Base-by-base conservation (phyloP, 306 rosid species). In the Clitoria ternatea region DNA sequence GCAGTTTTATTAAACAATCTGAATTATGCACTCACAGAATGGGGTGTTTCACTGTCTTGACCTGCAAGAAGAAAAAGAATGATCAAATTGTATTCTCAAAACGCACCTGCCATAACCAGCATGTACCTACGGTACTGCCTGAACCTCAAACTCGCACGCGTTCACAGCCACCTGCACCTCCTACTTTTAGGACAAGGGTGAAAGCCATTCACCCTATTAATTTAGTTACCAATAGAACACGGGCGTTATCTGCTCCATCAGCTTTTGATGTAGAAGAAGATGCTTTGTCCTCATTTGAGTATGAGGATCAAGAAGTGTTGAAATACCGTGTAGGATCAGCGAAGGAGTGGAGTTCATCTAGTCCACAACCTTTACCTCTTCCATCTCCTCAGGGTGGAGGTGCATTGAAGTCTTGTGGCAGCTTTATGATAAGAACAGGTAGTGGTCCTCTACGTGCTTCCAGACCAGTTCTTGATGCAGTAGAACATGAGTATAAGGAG, bases 351-450 rank as follows among this genome's bases (percentile, higher is more conserved):
- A 77, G 2, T 7, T 13, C 73, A 7, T 72, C 90, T 9, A 76
- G 66, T 70, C 89, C 96, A 24, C 97, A 83, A 54, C 97, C 99
- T 35, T 91, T 91, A 77, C 99, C 99, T 36, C 97, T 95, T 52
- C 99, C 99, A 20, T 75, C 85, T 18, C 81, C 81, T 52, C 86
- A 72, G 61, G 15, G 65, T 33, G 65, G 44, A 69, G 71, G 74
- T 77, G 68, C 82, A 50, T 72, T 86, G 63, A 86, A 81, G 77
- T 68, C 82, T 74, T 75, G 40, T 1, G 72, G 76, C 40, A 92
- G 95, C 89, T 85, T 83, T 39, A 92, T 88, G 74, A 81, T 79
- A 13, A 67, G 53, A 60, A 65, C 74, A 47, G 48, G 60, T 53
- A 77, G 88, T 47, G 87, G 89, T 66, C 88, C 89, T 68, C 72